Conservation (phyloP, 495 filamentous ascomycete species). For the Ascobolus immersus region DNA sequence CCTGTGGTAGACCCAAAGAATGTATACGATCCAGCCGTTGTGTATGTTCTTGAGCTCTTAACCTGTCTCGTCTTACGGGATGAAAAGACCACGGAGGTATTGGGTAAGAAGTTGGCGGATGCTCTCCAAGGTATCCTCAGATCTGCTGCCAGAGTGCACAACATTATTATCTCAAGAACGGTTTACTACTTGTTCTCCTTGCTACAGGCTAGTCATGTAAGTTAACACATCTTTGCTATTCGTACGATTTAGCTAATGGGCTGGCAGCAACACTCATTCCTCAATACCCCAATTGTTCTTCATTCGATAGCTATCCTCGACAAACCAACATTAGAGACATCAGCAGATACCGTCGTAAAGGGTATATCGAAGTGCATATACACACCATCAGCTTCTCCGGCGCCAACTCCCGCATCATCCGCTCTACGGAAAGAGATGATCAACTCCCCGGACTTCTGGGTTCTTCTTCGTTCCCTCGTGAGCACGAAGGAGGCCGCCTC, state of each 20-base stretch:
- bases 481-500: conserved; percentile 39
- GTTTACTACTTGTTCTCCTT: conserved; percentile 68
- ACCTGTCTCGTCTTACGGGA: conserved; percentile 67
- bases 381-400: conserved; percentile 35
- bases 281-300: conserved; percentile 74
- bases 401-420: no score
- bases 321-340: conserved; percentile 45
- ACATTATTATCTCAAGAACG: conserved; percentile 52
- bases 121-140: conserved; percentile 58
- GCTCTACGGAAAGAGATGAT: conserved; percentile 74
- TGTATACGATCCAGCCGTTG: conserved; percentile 70
- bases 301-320: conserved; percentile 77
- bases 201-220: conserved; percentile 65
- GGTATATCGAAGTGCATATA: conserved; percentile 59
- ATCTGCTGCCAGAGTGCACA: conserved; percentile 51
- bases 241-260: conserved; percentile 13
- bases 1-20: no score
- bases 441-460: conserved; percentile 93
- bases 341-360: conserved; percentile 46
- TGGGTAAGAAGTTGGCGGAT: conserved; percentile 57
- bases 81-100: conserved; percentile 34
- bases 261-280: conserved; percentile 58
- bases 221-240: conserved; percentile 13
- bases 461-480: conserved; percentile 54
- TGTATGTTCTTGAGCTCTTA: conserved; percentile 70